phyloP scores from a whole-genome alignment of 495 filamentous ascomycete genomes.

The Xylaria bambusicola region DNA sequence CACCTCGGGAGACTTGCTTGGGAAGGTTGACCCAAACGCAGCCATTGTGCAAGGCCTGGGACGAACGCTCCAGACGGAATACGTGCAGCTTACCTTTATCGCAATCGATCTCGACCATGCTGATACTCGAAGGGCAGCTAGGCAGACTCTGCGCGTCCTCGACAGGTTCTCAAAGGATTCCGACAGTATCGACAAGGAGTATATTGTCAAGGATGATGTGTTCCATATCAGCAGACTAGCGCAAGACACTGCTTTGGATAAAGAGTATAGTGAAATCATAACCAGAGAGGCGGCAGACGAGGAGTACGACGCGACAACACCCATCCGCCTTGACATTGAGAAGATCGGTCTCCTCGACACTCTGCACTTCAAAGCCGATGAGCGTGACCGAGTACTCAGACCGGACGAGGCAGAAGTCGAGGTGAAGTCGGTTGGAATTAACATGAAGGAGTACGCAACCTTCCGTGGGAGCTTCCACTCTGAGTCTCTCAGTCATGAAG shows the following conservation, averaged over 20 bases:
- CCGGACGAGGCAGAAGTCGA: not conserved
- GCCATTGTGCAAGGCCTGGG: conserved; percentile 1
- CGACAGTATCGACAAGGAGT: conserved; percentile 3
- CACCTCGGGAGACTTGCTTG: conserved; percentile 1
- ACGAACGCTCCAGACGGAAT: conserved; percentile 1
- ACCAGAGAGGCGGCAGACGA: not conserved
- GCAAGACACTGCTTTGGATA: not conserved
- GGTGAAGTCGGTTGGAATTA: conserved; percentile 1
- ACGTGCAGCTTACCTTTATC: conserved; percentile 1
- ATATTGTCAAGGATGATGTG: conserved; percentile 3
- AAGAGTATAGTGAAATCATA: not conserved
- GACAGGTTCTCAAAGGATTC: not conserved
- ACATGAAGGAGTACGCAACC: conserved; percentile 7
- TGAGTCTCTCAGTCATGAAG: conserved; percentile 36
- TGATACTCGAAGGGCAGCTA: not conserved
- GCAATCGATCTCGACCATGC: conserved; percentile 2
- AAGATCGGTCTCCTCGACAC: conserved; percentile 44
- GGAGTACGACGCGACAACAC: not conserved
- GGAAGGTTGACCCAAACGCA: not conserved
- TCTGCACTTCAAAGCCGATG: conserved; percentile 41
- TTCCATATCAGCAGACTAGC: conserved; percentile 1
- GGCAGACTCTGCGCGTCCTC: not conserved
- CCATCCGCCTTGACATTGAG: conserved; percentile 23
- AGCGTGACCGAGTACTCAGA: not conserved
- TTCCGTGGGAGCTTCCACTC: conserved; percentile 5